Conservation (phyloP, 305 asterid species). For the Fraxinus floribunda region DNA sequence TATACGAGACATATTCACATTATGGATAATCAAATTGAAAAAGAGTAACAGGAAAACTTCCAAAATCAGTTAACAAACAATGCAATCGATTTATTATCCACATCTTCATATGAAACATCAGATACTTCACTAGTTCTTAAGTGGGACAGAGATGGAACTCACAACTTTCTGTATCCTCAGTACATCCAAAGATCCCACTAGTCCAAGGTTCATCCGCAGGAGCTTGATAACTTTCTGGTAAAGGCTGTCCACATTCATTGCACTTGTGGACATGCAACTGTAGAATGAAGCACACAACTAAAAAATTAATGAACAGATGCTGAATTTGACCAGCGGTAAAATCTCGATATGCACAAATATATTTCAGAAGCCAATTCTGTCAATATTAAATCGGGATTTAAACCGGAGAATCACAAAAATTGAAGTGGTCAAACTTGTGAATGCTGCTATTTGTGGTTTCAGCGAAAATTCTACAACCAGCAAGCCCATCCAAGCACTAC, state of each 20-base stretch:
- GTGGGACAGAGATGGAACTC: constrained; percentile 32
- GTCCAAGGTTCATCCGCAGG: constrained; percentile 97
- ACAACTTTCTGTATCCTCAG: constrained; percentile 82
- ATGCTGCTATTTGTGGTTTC: not conserved
- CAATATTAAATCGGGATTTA: not conserved
- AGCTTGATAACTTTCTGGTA: constrained; percentile 90
- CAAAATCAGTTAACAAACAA: not conserved
- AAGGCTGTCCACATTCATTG: constrained; percentile 86
- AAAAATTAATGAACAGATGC: not conserved
- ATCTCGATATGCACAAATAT: not conserved
- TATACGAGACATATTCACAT: not conserved
- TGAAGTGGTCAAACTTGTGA: not conserved
- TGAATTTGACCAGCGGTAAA: not conserved
- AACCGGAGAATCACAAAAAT: not conserved
- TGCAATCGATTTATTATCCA: not conserved
- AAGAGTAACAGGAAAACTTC: not conserved
- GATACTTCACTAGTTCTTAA: constrained; percentile 7
- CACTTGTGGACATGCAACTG: constrained; percentile 84
- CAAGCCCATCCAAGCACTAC: not conserved
- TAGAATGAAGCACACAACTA: constrained; percentile 34
- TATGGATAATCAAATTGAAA: not conserved
- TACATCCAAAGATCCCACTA: constrained; percentile 79
- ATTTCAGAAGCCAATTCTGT: not conserved
- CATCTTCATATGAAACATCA: not conserved
- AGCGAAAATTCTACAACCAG: not conserved